Evolutionary conservation across 1,284 basidiomycete species (phyloP).

Genomic region (Anthracocystis walkeri): DNA sequence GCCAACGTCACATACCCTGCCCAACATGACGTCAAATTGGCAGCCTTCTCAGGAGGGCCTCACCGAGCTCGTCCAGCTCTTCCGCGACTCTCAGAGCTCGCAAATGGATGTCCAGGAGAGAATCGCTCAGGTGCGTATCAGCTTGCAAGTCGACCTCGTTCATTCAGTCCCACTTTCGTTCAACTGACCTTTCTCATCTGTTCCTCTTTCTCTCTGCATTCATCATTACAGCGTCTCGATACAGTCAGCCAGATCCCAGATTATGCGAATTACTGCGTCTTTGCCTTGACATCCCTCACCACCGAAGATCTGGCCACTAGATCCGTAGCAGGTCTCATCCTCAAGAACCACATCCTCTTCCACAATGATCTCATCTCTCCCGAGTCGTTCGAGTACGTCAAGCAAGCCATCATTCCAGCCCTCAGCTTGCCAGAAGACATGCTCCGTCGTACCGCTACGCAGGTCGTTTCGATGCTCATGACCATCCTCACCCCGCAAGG

Average conservation of each 20-base stretch:
- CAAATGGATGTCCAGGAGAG: slow-evolving; percentile 60
- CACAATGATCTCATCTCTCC: slow-evolving; percentile 60
- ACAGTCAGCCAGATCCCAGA: slow-evolving; percentile 63
- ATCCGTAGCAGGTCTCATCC: slow-evolving; percentile 92
- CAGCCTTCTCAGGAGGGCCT: slow-evolving; percentile 62
- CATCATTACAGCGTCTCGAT: slow-evolving; percentile 55
- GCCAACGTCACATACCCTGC: slow-evolving; percentile 3
- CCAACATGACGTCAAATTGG: slow-evolving; percentile 53
- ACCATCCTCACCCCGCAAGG: slow-evolving; percentile 61
- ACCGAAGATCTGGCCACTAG: slow-evolving; percentile 90
- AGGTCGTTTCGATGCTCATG: slow-evolving; percentile 68
- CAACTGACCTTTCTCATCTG: background rate
- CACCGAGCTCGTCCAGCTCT: slow-evolving; percentile 62
- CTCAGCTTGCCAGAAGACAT: slow-evolving; percentile 63
- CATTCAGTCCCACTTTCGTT: background rate
- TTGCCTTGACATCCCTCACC: slow-evolving; percentile 83
- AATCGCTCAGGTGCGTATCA: slow-evolving; percentile 54
- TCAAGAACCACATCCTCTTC: slow-evolving; percentile 85
- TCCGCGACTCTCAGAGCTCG: slow-evolving; percentile 63
- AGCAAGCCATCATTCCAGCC: slow-evolving; percentile 65
- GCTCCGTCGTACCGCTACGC: slow-evolving; percentile 67
- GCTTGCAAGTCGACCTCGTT: background rate
- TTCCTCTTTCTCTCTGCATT: background rate
- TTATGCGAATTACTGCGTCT: slow-evolving; percentile 95
- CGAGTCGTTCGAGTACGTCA: slow-evolving; percentile 65